Evolutionary conservation across 257 asterid species (phyloP).

Genomic region (Perilla frutescens): DNA sequence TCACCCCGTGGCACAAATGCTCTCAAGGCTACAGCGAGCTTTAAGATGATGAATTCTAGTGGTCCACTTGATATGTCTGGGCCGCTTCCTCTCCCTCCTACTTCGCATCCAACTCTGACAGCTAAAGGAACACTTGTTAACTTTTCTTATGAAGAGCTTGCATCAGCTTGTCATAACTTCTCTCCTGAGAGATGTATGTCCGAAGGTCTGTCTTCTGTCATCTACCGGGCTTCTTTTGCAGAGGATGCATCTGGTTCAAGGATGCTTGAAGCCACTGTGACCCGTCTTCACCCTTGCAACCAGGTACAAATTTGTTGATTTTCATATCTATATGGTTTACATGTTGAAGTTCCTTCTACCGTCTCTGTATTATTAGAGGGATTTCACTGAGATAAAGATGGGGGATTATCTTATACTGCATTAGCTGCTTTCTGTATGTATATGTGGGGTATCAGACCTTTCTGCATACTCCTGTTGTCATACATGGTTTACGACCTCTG

Average conservation of each 20-base stretch:
- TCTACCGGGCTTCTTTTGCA: slow-evolving; percentile 81
- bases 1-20: slow-evolving; percentile 59
- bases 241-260: slow-evolving; percentile 61
- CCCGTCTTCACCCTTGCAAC: slow-evolving; percentile 75
- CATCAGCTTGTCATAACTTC: slow-evolving; percentile 89
- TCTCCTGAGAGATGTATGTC: slow-evolving; percentile 90
- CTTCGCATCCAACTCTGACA: slow-evolving; percentile 53
- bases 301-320: slow-evolving; percentile 55
- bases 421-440: not conserved
- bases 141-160: slow-evolving; percentile 77
- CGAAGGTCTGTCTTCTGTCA: slow-evolving; percentile 89
- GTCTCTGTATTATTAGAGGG: slow-evolving; percentile 7
- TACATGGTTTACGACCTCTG: not conserved
- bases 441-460: not conserved
- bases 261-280: slow-evolving; percentile 84
- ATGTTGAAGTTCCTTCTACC: not conserved
- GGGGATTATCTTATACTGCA: not conserved
- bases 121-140: slow-evolving; percentile 56
- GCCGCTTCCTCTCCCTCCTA: slow-evolving; percentile 86
- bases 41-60: slow-evolving; percentile 60
- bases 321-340: not conserved
- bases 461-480: not conserved
- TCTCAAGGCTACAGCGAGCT: slow-evolving; percentile 69
- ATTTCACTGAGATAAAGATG: not conserved
- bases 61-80: slow-evolving; percentile 83